Percentiles rank a stretch among this genome's conserved stretches.
Evolutionary conservation across 306 rosid genomes (phyloP).

Genomic region (Benincasa hispida): DNA sequence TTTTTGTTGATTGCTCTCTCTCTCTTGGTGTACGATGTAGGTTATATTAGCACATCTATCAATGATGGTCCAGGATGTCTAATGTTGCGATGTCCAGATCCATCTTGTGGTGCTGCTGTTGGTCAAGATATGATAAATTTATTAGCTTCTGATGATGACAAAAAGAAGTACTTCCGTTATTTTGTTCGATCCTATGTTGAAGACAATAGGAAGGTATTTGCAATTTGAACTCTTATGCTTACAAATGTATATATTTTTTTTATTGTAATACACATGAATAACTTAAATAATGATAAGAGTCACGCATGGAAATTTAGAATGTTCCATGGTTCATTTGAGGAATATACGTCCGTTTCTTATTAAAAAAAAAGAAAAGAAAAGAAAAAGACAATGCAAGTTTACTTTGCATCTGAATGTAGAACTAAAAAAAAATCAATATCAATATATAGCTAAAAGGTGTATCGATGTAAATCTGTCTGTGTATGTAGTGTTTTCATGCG

Average conservation of each 20-base stretch:
- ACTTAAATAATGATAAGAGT: neutral
- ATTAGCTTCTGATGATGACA: constrained; percentile 47
- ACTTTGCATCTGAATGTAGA: neutral
- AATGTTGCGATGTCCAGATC: constrained; percentile 87
- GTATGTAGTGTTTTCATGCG: neutral
- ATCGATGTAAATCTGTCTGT: neutral
- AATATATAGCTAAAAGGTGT: neutral
- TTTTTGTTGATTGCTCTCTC: neutral
- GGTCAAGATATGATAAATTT: constrained; percentile 63
- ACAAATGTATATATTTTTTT: neutral
- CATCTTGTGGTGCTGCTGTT: constrained; percentile 71
- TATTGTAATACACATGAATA: neutral
- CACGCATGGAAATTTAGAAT: neutral
- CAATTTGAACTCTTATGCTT: neutral
- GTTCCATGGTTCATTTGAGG: too few species aligned
- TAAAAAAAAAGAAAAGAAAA: too few species aligned
- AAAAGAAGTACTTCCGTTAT: constrained; percentile 58
- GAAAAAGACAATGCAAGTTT: too few species aligned
- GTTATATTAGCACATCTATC: constrained; percentile 71
- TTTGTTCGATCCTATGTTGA: constrained; percentile 81
- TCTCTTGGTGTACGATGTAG: constrained; percentile 14
- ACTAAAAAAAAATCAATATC: neutral
- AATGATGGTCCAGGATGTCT: constrained; percentile 93
- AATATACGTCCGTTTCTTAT: too few species aligned
- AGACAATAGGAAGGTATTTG: constrained; percentile 72